A percentile compares a stretch with the other conserved stretches of the same genome.
Evolutionary conservation across 148 eudicot species (phyloP).

Genomic region (Nepenthes mirabilis): DNA sequence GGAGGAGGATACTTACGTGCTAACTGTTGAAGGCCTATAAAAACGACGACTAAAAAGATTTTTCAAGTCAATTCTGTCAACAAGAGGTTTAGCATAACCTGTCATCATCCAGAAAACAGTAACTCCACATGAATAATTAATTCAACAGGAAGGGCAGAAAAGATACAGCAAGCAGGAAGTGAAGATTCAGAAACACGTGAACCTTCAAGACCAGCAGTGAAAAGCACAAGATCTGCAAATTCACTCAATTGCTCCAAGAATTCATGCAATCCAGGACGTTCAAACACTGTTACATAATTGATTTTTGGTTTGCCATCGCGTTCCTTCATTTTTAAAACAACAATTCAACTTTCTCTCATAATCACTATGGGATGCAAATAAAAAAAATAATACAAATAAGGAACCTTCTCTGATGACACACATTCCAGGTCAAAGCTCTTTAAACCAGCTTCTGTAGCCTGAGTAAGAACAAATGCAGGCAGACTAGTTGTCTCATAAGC

Average conservation of each 20-base stretch:
- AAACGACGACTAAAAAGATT: slow-evolving; percentile 54
- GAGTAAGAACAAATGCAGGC: slow-evolving; percentile 61
- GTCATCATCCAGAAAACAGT: slow-evolving; percentile 8
- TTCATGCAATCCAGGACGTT: slow-evolving; percentile 89
- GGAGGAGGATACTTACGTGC: slow-evolving; percentile 61
- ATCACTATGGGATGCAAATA: slow-evolving; percentile 1
- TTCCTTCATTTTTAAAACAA: slow-evolving; percentile 40
- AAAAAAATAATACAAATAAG: not conserved
- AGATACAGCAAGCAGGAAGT: not conserved
- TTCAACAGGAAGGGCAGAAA: not conserved
- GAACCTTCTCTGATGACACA: slow-evolving; percentile 85
- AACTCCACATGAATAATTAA: not conserved
- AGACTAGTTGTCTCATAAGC: slow-evolving; percentile 86
- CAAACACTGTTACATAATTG: slow-evolving; percentile 97
- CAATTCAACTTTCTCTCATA: slow-evolving; percentile 7
- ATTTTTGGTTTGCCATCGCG: slow-evolving; percentile 84
- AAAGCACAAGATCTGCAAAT: slow-evolving; percentile 91
- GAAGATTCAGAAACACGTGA: slow-evolving; percentile 1
- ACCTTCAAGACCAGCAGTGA: slow-evolving; percentile 99
- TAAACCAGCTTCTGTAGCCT: slow-evolving; percentile 85
- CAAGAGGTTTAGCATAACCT: slow-evolving; percentile 97
- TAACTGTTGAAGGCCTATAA: slow-evolving; percentile 73
- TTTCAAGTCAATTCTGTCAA: slow-evolving; percentile 66
- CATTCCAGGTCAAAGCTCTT: slow-evolving; percentile 96
- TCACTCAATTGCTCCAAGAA: slow-evolving; percentile 72